Evolutionary conservation across 2,329 filamentous ascomycete species (phyloP).

Genomic region (Phaeomoniella chlamydospora): DNA sequence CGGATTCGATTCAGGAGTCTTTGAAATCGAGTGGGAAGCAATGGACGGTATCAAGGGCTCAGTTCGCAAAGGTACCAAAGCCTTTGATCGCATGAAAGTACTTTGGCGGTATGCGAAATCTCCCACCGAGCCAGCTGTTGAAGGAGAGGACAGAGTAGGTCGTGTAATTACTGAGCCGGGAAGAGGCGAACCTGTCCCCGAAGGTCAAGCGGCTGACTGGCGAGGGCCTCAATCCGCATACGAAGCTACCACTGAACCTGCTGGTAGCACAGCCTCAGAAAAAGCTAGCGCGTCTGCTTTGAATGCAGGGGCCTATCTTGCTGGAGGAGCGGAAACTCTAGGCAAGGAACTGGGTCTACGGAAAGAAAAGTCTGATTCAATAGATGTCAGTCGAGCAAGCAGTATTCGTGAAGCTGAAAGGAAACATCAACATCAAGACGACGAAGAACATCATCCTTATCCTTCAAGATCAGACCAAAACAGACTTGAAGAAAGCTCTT

Average conservation of each 20-base stretch:
- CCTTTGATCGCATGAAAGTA: slow-evolving; percentile 69
- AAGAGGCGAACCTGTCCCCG: slow-evolving; percentile 52
- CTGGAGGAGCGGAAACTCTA: slow-evolving; percentile 20
- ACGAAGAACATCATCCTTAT: slow-evolving; percentile 9
- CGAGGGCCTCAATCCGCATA: slow-evolving; percentile 36
- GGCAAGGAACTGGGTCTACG: slow-evolving; percentile 56
- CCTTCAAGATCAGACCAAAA: neutral
- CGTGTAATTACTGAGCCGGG: slow-evolving; percentile 50
- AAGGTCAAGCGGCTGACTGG: slow-evolving; percentile 63
- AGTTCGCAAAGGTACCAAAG: slow-evolving; percentile 63
- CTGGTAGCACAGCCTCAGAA: neutral
- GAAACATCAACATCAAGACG: neutral
- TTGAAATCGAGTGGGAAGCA: slow-evolving; percentile 56
- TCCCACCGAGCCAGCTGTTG: slow-evolving; percentile 12
- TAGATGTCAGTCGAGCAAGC: slow-evolving; percentile 56
- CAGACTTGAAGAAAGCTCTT: neutral
- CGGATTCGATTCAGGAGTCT: slow-evolving; percentile 55
- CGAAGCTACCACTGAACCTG: slow-evolving; percentile 13
- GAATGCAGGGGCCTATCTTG: slow-evolving; percentile 6
- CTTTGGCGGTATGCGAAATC: slow-evolving; percentile 53
- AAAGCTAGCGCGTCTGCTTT: neutral
- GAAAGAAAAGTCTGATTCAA: slow-evolving; percentile 49
- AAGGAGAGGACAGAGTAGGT: slow-evolving; percentile 9
- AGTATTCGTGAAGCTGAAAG: slow-evolving; percentile 38
- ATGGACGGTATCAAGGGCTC: slow-evolving; percentile 96